Evolutionary conservation across 225 moss, liverwort and hornwort species (phyloP), one percentile per base, ranked within the genome.

Genomic region (Pseudisothecium myosuroides): DNA sequence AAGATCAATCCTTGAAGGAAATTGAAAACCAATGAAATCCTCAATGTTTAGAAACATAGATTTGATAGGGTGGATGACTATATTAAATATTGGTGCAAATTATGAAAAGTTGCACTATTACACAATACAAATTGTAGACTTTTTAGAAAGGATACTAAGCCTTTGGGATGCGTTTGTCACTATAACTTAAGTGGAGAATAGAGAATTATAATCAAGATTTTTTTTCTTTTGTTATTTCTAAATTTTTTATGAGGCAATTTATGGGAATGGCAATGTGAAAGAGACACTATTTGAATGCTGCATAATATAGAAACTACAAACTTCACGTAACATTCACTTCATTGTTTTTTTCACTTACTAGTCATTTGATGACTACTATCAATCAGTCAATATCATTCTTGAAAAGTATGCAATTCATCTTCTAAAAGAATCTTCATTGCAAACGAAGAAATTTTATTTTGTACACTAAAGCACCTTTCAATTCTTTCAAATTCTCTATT

Each of bases 181-280:
- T 73, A 45, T 45, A 45, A 6, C 47, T 29, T 17, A 17, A 29
- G 16, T 73, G 3, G 45, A 3, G 1, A 17, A 10, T 14, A 72
- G 0, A 45, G 27, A 47, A 29, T 73, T 47, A 47, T 6, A 43
- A 16, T 10, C 12, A 28, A 45, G 10, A 29, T 17, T 45, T 45
- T 45, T 45, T 28, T 73, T n/a, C 11, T 17, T 28, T 45, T 17
- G 10, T 17, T 28, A 10, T 4, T 27, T 45, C 45, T 43, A 28
- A 1, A 3, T 5, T 24, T 45, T 17, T 10, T 4, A 28, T 17
- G 11, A 6, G 29, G 2, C 2, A 11, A 11, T 31, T 31, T 11
- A 18, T 74, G 11, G 6, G 29, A 47, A 74, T 0, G 4, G 2
- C 17, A 18, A 47, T 47, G 29, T 47, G 29, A 3, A 43, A 17